Evolutionary conservation across 306 rosid genomes (phyloP), one percentile per base, ranked within the genome.

Genomic region (Pueraria montana): DNA sequence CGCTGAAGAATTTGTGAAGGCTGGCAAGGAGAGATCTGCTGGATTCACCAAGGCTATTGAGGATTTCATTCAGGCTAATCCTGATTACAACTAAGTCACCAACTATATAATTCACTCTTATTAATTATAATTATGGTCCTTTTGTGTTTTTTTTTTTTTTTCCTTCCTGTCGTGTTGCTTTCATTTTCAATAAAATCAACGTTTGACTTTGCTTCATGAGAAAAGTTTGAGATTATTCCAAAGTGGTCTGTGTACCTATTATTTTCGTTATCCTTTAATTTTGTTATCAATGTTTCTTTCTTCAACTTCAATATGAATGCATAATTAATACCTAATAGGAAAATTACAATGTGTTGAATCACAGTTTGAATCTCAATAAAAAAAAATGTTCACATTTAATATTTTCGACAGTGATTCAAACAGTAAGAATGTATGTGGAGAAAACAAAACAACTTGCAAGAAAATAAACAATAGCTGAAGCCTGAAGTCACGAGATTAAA

Each of bases 11-110:
- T 74, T 64, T 0, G 56, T 89, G 32, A 89, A 85, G 74, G 76
- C 20, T 0, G 86, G 85, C n/a, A 88, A 88, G 48, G 88, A 92
- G 32, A 89, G 81, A 79, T 82, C 79, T 10, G 3, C 24, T 2
- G 82, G 65, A 0, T 81, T 89, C 72, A 66, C 86, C 79, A 90
- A 89, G 86, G 88, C 91, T 32, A 5, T 88, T 45, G 92, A 89
- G 83, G 21, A 2, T 40, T 89, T 83, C 78, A 78, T 90, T 77
- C 23, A 66, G 62, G 88, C 78, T 10, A 79, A 90, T 82, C 86
- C 90, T 1, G 55, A 53, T 32, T 90, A 86, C 89, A 73, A 82
- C 84, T 86, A 81, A 84, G 21, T 45, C 12, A 13, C 8, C 53
- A 13, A 48, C 18, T 30, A n/a, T 1, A n/a, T 16, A 4, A 23